Base-by-base conservation (phyloP, 2,329 filamentous ascomycete species). In the Aspergillus ibericus region DNA sequence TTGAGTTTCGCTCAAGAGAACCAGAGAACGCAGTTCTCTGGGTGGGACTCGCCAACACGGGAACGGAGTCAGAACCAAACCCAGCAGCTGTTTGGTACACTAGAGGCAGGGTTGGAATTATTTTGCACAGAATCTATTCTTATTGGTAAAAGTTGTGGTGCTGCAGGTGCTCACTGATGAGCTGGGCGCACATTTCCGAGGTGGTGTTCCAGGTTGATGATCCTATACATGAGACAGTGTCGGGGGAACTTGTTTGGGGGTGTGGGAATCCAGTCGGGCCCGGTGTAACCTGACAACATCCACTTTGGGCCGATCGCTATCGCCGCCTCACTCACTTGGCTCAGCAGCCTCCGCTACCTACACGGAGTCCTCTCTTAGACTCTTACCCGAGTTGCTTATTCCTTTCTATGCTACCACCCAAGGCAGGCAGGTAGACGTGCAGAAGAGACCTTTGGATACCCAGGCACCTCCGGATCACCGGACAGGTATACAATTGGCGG, bases 1-100 rank as follows among this genome's bases (percentile, higher is more conserved):
- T 50, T 35, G 16, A 50, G 48, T 32, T 53, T 53, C 16, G 22
- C 7, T 35, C n/a, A 15, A 36, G 20, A 51, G 34, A 42, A 32
- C 9, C 25, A 27, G 15, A 15, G 10, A 32, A 16, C 25, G 18
- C 10, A 22, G 38, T 20, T 22, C 18, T 22, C 7, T 10, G 10
- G 38, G 44, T 40, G 51, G 51, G 51, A n/a, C 51, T 40, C 15
- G 22, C 36, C 27, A 44, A 53, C 36, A 53, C 36, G 51, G 50
- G 22, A 53, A 42, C 32, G 7, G 36, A 36, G 48, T 16, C 35
- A 44, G 36, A 42, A 40, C 36, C 50, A 53, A 40, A 42, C 10
- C 16, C 27, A 16, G 15, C 44, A 15, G 18, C 38, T 27, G 15
- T 44, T 16, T 44, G 51, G 51, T 53, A 53, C 51, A 36, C 51